Base-by-base conservation (phyloP, 768 basidiomycete genomes). In the Naganishia vishniacii region DNA sequence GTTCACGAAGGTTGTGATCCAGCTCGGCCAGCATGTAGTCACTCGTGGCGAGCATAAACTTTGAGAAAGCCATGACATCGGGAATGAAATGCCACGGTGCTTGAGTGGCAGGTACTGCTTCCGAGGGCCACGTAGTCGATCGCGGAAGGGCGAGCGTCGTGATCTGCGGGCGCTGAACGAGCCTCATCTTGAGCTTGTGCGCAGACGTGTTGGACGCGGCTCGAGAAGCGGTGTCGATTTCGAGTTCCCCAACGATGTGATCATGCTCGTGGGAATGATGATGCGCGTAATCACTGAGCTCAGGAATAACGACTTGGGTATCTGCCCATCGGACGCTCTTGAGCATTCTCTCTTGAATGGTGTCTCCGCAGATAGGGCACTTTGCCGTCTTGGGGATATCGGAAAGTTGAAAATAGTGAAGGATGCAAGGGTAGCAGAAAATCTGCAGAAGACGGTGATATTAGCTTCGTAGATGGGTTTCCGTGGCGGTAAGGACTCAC, bases 341-440 rank as follows among this genome's bases (percentile, higher is more conserved):
- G 68, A 98, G 85, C 76, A 93, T 89, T 66, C 83, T 84, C 77
- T 88, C 88, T 77, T 88, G 86, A 47, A 99, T 83, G 13, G 91
- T 88, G 80, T 98, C 95, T 72, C 88, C 89, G 77, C 95, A 99
- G 53, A 99, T 91, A 3, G 95, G 95, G 75, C 95, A 98, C 61
- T 88, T 86, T 31, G 86, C 87, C 85, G 89, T 92, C 77, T 92
- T 91, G 28, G 78, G 77, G 74, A 85, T 87, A 48, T 91, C 86
- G 26, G 90, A 88, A 23, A 85, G 84, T 73, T 84, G 86, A 71
- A 94, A 82, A 73, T 91, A 92, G 76, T 91, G 92, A 45, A 97
- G 80, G 62, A 94, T 89, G 78, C 93, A 97, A 18, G 91, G 88
- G 75, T 87, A 93, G 77, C 94, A 98, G 78, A 86, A 98, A 45